These are phyloP conservation scores for Ceratonia siliqua DNA, from an alignment of 306 rosid genomes.

Conservation along the genomic window DNA sequence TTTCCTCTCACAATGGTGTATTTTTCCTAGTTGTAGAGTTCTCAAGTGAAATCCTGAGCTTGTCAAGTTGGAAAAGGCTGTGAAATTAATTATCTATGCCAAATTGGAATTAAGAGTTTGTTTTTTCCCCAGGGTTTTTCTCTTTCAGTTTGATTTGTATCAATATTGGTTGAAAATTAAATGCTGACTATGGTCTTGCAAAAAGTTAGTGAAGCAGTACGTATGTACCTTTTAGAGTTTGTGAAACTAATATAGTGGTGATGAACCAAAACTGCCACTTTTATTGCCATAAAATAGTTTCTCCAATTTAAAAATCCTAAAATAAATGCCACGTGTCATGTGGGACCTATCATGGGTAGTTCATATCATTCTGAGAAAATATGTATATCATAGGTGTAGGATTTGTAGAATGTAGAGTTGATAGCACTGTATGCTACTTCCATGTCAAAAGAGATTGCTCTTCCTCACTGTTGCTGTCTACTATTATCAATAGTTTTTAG, in stretches of 20 bases:
- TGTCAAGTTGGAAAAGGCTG: not conserved
- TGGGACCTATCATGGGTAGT: not conserved
- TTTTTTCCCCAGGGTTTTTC: no score
- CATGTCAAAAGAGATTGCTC: not conserved
- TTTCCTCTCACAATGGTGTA: not conserved
- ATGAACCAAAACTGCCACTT: not conserved
- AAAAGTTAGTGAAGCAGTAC: not conserved
- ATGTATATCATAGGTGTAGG: not conserved
- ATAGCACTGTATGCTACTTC: slow-evolving; percentile 2
- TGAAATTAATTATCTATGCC: not conserved
- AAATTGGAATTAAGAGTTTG: not conserved
- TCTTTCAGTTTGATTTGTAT: not conserved
- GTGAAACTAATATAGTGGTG: not conserved
- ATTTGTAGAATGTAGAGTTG: not conserved
- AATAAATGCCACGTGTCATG: not conserved
- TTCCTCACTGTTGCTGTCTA: slow-evolving; percentile 14
- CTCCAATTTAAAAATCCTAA: not conserved
- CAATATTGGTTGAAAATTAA: not conserved
- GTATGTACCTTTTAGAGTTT: not conserved
- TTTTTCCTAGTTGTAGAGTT: not conserved
- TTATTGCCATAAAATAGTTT: not conserved
- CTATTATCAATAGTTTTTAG: not conserved
- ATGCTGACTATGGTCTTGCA: not conserved
- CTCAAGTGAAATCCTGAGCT: not conserved
- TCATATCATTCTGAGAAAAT: not conserved